A percentile compares a stretch with the other conserved stretches of the same genome.
Conservation (phyloP, 2,329 filamentous ascomycete genomes). For the Diplodia sapinea region DNA sequence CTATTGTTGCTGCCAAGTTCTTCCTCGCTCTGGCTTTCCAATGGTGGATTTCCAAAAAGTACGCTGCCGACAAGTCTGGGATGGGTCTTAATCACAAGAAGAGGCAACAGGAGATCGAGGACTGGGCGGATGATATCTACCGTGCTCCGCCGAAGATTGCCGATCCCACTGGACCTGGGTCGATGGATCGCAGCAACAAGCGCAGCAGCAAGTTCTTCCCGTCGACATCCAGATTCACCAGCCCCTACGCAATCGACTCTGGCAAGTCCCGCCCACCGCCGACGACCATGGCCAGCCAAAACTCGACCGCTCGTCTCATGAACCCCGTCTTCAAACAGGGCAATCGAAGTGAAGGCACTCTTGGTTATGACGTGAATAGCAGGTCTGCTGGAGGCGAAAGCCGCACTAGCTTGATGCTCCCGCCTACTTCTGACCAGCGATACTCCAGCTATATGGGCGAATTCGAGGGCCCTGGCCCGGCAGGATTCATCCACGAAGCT, state of each 20-base stretch:
- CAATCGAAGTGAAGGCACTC: constrained; percentile 63
- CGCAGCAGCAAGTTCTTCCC: constrained; percentile 84
- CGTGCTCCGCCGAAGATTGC: constrained; percentile 82
- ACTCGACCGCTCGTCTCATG: constrained; percentile 73
- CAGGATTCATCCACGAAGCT: constrained; percentile 94
- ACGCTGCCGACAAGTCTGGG: constrained; percentile 83
- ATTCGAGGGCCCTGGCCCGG: constrained; percentile 76
- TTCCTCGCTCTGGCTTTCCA: constrained; percentile 89
- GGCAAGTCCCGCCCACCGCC: constrained; percentile 61
- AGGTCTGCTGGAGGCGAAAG: constrained; percentile 43
- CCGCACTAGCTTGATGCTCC: constrained; percentile 52
- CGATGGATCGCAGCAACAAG: constrained; percentile 73
- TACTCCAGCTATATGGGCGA: constrained; percentile 63
- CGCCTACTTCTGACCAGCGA: constrained; percentile 52
- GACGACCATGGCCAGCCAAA: constrained; percentile 95
- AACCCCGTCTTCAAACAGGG: constrained; percentile 73
- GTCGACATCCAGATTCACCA: constrained; percentile 92
- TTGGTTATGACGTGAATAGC: constrained; percentile 49
- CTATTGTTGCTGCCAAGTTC: constrained; percentile 86
- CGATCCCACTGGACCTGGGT: constrained; percentile 65
- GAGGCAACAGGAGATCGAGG: constrained; percentile 91
- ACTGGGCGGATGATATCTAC: constrained; percentile 98
- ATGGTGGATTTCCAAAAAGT: constrained; percentile 91
- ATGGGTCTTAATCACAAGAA: constrained; percentile 79
- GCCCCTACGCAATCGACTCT: constrained; percentile 79